Evolutionary conservation across 768 basidiomycete genomes (phyloP).

Genomic region (Amanita phalloides): DNA sequence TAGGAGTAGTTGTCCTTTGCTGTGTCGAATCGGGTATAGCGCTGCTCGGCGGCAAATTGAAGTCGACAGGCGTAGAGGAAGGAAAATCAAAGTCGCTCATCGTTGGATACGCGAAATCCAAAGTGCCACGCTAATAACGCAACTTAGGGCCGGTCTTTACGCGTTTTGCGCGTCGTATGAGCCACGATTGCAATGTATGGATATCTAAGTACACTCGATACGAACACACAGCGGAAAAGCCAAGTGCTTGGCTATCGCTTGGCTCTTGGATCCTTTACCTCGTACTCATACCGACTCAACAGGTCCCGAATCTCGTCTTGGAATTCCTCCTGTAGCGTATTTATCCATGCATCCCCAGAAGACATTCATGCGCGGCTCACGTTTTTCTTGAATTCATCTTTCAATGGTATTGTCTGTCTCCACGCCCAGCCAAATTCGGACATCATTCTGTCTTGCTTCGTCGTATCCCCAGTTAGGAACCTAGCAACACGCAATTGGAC

Average conservation of each 20-base stretch:
- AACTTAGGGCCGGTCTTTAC: slow-evolving; percentile 4
- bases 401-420: slow-evolving; percentile 34
- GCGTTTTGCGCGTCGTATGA: background rate
- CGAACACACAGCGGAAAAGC: too few species aligned
- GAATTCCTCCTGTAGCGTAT: slow-evolving; percentile 8
- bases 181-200: background rate
- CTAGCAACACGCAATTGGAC: slow-evolving; percentile 38
- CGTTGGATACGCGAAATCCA: background rate
- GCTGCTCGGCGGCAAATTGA: slow-evolving; percentile 3
- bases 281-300: slow-evolving; percentile 12
- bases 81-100: slow-evolving; percentile 6
- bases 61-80: slow-evolving; percentile 2
- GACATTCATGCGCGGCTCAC: slow-evolving; percentile 18
- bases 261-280: slow-evolving; percentile 5
- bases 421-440: slow-evolving; percentile 41
- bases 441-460: slow-evolving; percentile 35
- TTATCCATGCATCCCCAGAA: background rate
- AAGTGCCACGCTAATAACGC: background rate
- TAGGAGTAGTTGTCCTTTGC: slow-evolving; percentile 17
- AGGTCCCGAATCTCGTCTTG: slow-evolving; percentile 15
- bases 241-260: background rate
- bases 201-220: background rate
- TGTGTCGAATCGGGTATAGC: slow-evolving; percentile 4
- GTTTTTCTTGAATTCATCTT: slow-evolving; percentile 26
- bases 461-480: slow-evolving; percentile 25